A percentile compares a stretch with the other conserved stretches of the same genome.
phyloP scores from a whole-genome alignment of 2,329 filamentous ascomycete genomes.

The Reticulascus tulasneorum region DNA sequence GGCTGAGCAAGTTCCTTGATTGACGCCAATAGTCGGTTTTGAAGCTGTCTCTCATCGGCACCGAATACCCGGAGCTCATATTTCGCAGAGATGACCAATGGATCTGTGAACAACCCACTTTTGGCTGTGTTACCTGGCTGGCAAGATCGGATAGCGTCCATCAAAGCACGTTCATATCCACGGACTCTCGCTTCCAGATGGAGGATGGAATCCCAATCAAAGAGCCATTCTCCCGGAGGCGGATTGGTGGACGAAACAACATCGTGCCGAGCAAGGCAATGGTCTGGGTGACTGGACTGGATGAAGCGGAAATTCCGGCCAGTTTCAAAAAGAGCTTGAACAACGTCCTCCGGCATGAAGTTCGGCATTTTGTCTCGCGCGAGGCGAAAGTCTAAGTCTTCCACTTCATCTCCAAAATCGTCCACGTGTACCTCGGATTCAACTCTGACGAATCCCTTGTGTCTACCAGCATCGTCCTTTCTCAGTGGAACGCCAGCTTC shows the following conservation, averaged over 20 bases:
- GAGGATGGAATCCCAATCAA: constrained; percentile 67
- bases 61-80: constrained; percentile 44
- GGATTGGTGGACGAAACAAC: constrained; percentile 43
- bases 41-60: constrained; percentile 40
- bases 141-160: constrained; percentile 23
- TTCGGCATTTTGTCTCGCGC: constrained; percentile 63
- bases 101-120: background rate
- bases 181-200: constrained; percentile 57
- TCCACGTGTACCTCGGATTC: constrained; percentile 52
- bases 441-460: constrained; percentile 58
- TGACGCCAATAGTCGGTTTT: constrained; percentile 44
- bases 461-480: constrained; percentile 38
- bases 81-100: background rate
- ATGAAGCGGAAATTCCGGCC: constrained; percentile 73
- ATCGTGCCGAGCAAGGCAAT: constrained; percentile 58
- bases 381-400: constrained; percentile 59
- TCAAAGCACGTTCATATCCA: constrained; percentile 44
- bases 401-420: constrained; percentile 54
- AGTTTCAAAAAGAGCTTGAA: constrained; percentile 70
- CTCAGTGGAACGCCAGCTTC: constrained; percentile 53
- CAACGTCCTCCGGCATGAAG: constrained; percentile 69
- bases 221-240: constrained; percentile 63
- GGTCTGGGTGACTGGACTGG: constrained; percentile 63
- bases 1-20: constrained; percentile 42
- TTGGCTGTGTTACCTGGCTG: background rate